Evolutionary conservation across 768 basidiomycete species (phyloP), one percentile per base, ranked within the genome.

Genomic region (Pleurotus platypus): DNA sequence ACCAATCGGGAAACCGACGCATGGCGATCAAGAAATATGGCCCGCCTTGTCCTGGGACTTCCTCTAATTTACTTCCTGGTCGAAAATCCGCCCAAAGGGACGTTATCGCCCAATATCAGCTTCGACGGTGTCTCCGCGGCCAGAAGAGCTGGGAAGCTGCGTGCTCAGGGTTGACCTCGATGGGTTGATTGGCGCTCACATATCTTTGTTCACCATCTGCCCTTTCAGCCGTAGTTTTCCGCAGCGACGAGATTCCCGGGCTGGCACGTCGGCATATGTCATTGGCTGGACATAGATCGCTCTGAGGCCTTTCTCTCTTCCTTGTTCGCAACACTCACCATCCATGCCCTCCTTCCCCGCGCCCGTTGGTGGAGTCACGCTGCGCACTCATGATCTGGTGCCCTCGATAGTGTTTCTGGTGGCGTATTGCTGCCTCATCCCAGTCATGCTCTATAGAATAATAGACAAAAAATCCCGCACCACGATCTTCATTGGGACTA

Each of bases 281-380:
- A 54, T 54, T 54, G 51, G 51, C 39, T 54, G 51, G 51, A 54
- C 51, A 54, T 54, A 54, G 51, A 54, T 43, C 51, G 51, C 38
- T 54, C 51, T 54, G n/a, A 54, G 42, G 42, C 15, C 49, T 22
- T 18, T 12, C 51, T 22, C 51, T 35, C 27, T 54, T 38, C 51
- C 38, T 42, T 20, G 8, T 22, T 54, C 22, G 16, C 42, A 38
- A 12, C 51, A 37, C 16, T 40, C 38, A 38, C 39, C 51, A 39
- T 54, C 39, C 38, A 54, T 39, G 37, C 13, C 39, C 38, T 40
- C 51, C 39, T 56, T 56, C 46, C 55, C 55, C 46, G 42, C 55
- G 26, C 55, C 55, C 43, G 56, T 65, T 38, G 64, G 64, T 15
- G 64, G 64, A n/a, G 46, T 61, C 38, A 51, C 63, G 30, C 39